Evolutionary conservation across 805 yeast species (phyloP).

Genomic region (Candida pseudoglaebosa): DNA sequence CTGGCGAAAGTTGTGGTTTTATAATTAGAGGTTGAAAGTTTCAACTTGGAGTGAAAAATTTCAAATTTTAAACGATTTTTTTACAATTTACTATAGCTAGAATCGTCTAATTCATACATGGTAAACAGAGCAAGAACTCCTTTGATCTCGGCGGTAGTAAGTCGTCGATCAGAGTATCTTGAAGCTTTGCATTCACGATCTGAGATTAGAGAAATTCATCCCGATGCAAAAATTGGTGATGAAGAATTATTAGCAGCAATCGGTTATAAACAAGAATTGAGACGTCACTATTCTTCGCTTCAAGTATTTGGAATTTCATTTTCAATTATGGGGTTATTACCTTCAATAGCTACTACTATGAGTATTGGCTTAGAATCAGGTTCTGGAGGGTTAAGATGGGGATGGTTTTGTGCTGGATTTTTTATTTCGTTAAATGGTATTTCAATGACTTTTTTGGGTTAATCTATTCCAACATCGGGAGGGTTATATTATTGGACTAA

Average conservation of each 20-base stretch:
- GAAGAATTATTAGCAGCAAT: conserved; percentile 42
- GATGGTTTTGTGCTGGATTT: conserved; percentile 59
- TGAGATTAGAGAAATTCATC: conserved; percentile 18
- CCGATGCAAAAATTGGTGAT: conserved; percentile 14
- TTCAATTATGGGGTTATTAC: conserved; percentile 67
- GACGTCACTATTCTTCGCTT: conserved; percentile 54
- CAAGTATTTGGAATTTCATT: conserved; percentile 72
- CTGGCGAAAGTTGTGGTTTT: too few species aligned
- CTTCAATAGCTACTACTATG: conserved; percentile 56
- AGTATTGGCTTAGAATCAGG: conserved; percentile 57
- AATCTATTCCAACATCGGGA: conserved; percentile 72
- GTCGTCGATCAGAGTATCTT: neutral
- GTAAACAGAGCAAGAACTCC: neutral
- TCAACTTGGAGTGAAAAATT: too few species aligned
- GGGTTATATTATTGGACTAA: conserved; percentile 52
- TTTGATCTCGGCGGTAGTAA: neutral
- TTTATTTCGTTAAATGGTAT: conserved; percentile 56
- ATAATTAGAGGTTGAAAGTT: too few species aligned
- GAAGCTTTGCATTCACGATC: conserved; percentile 10
- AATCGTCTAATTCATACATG: neutral
- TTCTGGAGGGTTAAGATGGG: conserved; percentile 65
- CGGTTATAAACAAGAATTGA: conserved; percentile 68
- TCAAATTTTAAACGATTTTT: too few species aligned
- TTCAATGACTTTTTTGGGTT: conserved; percentile 62
- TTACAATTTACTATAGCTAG: too few species aligned